Base-by-base conservation (phyloP, 345 rosid species). In the Camelina hispida region DNA sequence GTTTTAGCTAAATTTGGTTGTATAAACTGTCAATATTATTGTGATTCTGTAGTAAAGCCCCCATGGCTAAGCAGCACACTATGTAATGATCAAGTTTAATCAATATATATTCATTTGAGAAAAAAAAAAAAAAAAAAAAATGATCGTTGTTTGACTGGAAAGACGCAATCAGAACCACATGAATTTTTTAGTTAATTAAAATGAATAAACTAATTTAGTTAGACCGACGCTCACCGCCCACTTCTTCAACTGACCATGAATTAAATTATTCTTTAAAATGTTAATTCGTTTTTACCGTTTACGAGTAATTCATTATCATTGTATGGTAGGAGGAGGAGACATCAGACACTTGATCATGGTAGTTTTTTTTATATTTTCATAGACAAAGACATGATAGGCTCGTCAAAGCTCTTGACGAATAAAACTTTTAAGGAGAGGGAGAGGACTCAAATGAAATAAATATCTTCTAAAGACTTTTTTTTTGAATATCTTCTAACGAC, bases 131-230 rank as follows among this genome's bases (percentile, higher is more conserved):
- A n/a, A n/a, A n/a, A n/a, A n/a, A n/a, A n/a, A n/a, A n/a, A n/a
- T n/a, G n/a, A n/a, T n/a, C n/a, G 16, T 12, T 68, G 0, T 38
- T 23, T 11, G 53, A 16, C 2, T 2, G 4, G 38, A 38, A 25
- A 25, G 25, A 54, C 25, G 63, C 42, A 55, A 55, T 15, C 8
- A 58, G 47, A 71, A 10, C 74, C 74, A 71, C 66, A 59, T 59
- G 30, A 5, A 59, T 58, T 59, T 0, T 13, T 9, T 18, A 30
- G 3, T 17, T 32, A 20, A 67, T 50, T 28, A 20, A 38, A 52
- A 25, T 22, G 3, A 56, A 52, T 51, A 67, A 55, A 68, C 57
- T 44, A 56, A 44, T 4, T n/a, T 54, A 23, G 40, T 68, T 68
- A 23, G 52, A 68, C 11, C 30, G 57, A 52, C 37, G 22, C 37